phyloP scores from a whole-genome alignment of 305 asterid species.

The Salvia sclarea region DNA sequence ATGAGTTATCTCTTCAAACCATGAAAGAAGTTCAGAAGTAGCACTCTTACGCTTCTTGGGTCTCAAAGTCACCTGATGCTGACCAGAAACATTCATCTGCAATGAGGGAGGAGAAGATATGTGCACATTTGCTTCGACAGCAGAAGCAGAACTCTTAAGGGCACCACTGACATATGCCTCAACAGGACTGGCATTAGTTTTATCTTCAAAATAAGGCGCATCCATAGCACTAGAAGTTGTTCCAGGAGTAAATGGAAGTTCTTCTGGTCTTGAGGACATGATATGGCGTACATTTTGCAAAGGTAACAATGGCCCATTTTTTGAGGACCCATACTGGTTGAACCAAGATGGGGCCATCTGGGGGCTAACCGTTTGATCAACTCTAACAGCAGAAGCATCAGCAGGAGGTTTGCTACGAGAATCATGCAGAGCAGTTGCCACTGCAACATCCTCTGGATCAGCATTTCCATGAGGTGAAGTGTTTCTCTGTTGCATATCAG shows the following conservation, averaged over 20 bases:
- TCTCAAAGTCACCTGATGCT: constrained; percentile 43
- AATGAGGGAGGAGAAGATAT: constrained; percentile 47
- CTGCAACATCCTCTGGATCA: constrained; percentile 45
- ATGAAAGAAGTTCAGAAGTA: constrained; percentile 58
- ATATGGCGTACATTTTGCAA: constrained; percentile 44
- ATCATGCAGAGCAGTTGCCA: constrained; percentile 40
- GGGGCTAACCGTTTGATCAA: constrained; percentile 47
- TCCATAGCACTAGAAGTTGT: constrained; percentile 47
- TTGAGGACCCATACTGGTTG: constrained; percentile 63
- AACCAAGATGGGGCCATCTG: constrained; percentile 90
- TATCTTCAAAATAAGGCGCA: constrained; percentile 48
- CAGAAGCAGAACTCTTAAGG: constrained; percentile 38
- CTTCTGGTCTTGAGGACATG: constrained; percentile 45
- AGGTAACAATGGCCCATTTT: constrained; percentile 55
- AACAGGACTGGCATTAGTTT: constrained; percentile 40
- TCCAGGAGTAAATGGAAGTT: constrained; percentile 47
- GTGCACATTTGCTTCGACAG: constrained; percentile 40
- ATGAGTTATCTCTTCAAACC: constrained; percentile 66
- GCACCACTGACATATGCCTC: constrained; percentile 41
- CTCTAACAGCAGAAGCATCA: constrained; percentile 40
- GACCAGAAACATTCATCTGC: constrained; percentile 41
- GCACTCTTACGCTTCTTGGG: constrained; percentile 70
- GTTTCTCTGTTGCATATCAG: constrained; percentile 47
- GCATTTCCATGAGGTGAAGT: constrained; percentile 52
- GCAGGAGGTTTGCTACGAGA: constrained; percentile 40